Evolutionary conservation across 2,329 filamentous ascomycete genomes (phyloP).

Genomic region (Rosellinia necatrix): DNA sequence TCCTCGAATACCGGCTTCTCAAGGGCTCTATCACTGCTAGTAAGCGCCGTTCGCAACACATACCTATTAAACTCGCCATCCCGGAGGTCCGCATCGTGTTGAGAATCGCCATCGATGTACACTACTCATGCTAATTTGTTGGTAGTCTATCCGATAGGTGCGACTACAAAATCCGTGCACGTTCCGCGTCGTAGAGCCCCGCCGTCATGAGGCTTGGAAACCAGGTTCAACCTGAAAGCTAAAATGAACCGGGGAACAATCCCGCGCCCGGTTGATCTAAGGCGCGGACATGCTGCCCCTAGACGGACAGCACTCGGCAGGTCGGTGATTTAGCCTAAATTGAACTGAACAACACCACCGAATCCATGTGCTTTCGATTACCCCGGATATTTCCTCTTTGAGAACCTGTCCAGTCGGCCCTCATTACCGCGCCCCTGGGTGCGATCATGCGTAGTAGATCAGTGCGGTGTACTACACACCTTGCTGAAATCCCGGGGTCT

Average conservation of each 20-base stretch:
- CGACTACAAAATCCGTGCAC: too few relatives aligned
- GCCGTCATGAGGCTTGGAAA: background rate
- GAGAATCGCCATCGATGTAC: too few relatives aligned
- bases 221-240: background rate
- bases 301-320: too few relatives aligned
- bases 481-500: background rate
- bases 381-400: background rate
- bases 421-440: background rate
- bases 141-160: too few relatives aligned
- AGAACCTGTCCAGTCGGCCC: background rate
- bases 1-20: too few relatives aligned
- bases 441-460: background rate
- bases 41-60: too few relatives aligned
- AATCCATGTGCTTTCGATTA: background rate
- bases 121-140: too few relatives aligned
- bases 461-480: background rate
- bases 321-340: conserved; percentile 3
- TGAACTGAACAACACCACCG: background rate
- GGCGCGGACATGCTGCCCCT: background rate
- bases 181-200: background rate
- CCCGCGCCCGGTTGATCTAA: background rate
- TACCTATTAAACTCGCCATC: too few relatives aligned
- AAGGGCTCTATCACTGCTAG: too few relatives aligned
- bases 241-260: background rate
- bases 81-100: too few relatives aligned